These are phyloP conservation scores for Starmerella gropengiesseri DNA, from an alignment of 805 yeast genomes.

Conservation along the genomic window DNA sequence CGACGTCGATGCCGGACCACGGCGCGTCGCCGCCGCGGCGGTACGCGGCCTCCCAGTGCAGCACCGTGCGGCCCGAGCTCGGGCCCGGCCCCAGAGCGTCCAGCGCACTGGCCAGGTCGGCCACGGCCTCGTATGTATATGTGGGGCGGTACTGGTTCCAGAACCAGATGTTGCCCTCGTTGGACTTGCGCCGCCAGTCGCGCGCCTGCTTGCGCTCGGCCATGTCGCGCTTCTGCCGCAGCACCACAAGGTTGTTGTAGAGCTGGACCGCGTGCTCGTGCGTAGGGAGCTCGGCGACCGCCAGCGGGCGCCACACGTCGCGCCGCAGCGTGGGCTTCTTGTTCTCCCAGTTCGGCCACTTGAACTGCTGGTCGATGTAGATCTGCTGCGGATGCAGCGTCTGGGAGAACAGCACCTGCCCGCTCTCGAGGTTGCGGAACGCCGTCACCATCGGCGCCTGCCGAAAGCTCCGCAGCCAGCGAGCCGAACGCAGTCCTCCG, in stretches of 20 bases:
- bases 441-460: constrained; percentile 76
- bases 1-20: constrained; percentile 52
- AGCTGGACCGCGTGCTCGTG: constrained; percentile 55
- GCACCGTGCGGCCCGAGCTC: constrained; percentile 31
- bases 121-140: constrained; percentile 80
- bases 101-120: constrained; percentile 64
- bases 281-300: constrained; percentile 43
- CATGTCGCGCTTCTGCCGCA: constrained; percentile 64
- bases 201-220: constrained; percentile 47
- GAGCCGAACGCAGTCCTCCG: constrained; percentile 42
- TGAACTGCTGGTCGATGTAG: constrained; percentile 58
- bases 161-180: constrained; percentile 74
- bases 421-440: constrained; percentile 76
- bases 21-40: constrained; percentile 67
- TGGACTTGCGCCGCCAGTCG: constrained; percentile 57
- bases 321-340: constrained; percentile 66
- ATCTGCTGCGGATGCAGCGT: constrained; percentile 44
- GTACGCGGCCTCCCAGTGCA: constrained; percentile 82
- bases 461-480: constrained; percentile 48
- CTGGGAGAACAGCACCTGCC: constrained; percentile 84
- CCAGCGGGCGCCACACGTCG: constrained; percentile 86
- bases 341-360: constrained; percentile 83
- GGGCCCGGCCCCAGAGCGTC: constrained; percentile 41
- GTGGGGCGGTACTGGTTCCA: constrained; percentile 84
- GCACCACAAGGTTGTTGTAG: constrained; percentile 59